Conservation (phyloP, 2,329 filamentous ascomycete species). For the Trichoderma endophyticum region DNA sequence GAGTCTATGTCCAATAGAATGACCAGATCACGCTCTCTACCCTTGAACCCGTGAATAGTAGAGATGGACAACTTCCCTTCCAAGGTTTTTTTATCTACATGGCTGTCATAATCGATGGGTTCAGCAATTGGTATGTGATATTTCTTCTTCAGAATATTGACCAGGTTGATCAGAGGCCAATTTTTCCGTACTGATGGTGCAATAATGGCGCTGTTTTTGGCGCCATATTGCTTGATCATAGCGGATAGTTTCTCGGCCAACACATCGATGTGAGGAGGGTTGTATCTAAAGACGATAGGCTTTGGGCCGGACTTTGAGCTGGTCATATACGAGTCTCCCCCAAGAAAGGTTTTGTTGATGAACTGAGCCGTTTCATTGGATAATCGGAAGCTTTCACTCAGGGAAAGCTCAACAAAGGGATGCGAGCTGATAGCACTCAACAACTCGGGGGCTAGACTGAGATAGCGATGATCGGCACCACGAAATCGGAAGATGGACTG, state of each 20-base stretch:
- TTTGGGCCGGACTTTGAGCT: slow-evolving; percentile 30
- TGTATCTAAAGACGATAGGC: slow-evolving; percentile 27
- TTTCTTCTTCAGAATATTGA: background rate
- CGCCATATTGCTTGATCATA: slow-evolving; percentile 4
- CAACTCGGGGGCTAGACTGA: slow-evolving; percentile 25
- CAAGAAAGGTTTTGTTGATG: slow-evolving; percentile 28
- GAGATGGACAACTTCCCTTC: slow-evolving; percentile 30
- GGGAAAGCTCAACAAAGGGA: background rate
- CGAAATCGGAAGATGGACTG: slow-evolving; percentile 31
- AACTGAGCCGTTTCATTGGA: slow-evolving; percentile 26
- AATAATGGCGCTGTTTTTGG: slow-evolving; percentile 6
- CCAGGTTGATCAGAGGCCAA: background rate
- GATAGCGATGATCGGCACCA: slow-evolving; percentile 29
- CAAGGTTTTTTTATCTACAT: slow-evolving; percentile 27
- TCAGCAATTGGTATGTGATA: background rate
- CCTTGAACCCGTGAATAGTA: slow-evolving; percentile 34
- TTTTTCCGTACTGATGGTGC: background rate
- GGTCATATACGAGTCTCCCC: slow-evolving; percentile 27
- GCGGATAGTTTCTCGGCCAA: slow-evolving; percentile 17
- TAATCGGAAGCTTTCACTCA: slow-evolving; percentile 28
- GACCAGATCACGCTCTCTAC: slow-evolving; percentile 31
- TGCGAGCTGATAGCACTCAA: background rate
- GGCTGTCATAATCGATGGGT: background rate
- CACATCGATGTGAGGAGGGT: background rate
- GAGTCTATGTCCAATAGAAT: slow-evolving; percentile 29